These are phyloP conservation scores for Candida corydali DNA, from an alignment of 805 yeast genomes.

Conservation along the genomic window DNA sequence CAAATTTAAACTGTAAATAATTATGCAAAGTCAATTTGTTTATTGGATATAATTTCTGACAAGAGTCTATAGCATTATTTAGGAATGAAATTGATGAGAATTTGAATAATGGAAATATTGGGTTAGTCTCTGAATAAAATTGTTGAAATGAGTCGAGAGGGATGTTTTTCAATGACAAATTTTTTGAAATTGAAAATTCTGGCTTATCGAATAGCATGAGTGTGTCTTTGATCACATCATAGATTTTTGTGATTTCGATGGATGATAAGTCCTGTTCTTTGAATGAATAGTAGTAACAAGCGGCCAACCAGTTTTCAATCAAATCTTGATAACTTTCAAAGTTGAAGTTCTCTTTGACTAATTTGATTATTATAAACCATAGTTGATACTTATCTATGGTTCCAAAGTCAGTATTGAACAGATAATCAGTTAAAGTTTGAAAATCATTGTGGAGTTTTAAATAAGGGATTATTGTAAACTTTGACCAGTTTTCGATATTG, in stretches of 20 bases:
- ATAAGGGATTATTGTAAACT: slow-evolving; percentile 26
- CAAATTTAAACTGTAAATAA: slow-evolving; percentile 23
- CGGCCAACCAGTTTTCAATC: slow-evolving; percentile 16
- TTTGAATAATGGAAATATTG: slow-evolving; percentile 14
- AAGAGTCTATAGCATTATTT: slow-evolving; percentile 21
- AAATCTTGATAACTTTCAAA: slow-evolving; percentile 12
- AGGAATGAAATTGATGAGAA: slow-evolving; percentile 15
- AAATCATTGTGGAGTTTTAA: slow-evolving; percentile 18
- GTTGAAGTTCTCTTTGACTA: slow-evolving; percentile 12
- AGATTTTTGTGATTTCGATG: slow-evolving; percentile 24
- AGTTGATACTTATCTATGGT: slow-evolving; percentile 14
- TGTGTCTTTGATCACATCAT: slow-evolving; percentile 25
- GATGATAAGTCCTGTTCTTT: slow-evolving; percentile 15
- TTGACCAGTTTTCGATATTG: slow-evolving; percentile 21
- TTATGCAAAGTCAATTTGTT: slow-evolving; percentile 29
- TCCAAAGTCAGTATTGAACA: slow-evolving; percentile 11
- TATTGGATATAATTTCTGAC: slow-evolving; percentile 30
- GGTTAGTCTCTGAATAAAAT: slow-evolving; percentile 16
- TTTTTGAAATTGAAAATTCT: background rate
- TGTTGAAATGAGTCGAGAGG: slow-evolving; percentile 9
- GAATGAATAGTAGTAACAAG: slow-evolving; percentile 19
- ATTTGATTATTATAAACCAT: slow-evolving; percentile 17
- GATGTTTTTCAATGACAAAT: background rate
- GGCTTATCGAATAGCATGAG: slow-evolving; percentile 8
- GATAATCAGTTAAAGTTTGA: slow-evolving; percentile 23